Conservation (phyloP, 768 basidiomycete species). For the Leccinum boreale region DNA sequence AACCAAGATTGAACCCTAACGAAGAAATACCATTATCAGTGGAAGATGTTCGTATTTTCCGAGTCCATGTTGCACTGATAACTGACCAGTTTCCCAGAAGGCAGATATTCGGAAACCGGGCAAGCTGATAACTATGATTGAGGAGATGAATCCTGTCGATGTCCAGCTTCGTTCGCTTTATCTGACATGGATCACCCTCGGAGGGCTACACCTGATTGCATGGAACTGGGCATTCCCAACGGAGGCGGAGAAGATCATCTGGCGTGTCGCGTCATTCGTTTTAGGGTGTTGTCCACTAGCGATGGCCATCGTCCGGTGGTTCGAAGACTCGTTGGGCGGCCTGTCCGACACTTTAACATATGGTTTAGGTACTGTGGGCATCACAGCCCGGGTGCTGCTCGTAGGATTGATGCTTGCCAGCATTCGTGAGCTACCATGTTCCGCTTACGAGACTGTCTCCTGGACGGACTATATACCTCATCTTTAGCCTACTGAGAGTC, state of each 20-base stretch:
- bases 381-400: background rate
- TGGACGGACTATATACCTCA: constrained; percentile 5
- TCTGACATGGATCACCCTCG: background rate
- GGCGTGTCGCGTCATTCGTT: background rate
- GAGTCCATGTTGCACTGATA: background rate
- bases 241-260: background rate
- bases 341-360: background rate
- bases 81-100: background rate
- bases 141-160: background rate
- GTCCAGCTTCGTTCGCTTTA: background rate
- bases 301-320: background rate
- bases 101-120: background rate
- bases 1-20: background rate
- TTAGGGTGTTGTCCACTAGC: background rate
- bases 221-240: constrained; percentile 1
- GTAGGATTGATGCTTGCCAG: constrained; percentile 2
- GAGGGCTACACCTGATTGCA: constrained; percentile 1
- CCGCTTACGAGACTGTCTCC: background rate
- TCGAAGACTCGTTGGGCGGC: background rate
- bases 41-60: background rate
- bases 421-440: background rate
- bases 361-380: background rate
- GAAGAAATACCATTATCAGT: background rate
- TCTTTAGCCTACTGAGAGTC: background rate
- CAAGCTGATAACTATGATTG: background rate